Base-by-base conservation (phyloP, 2,329 filamentous ascomycete genomes). In the Penicillium hordei region DNA sequence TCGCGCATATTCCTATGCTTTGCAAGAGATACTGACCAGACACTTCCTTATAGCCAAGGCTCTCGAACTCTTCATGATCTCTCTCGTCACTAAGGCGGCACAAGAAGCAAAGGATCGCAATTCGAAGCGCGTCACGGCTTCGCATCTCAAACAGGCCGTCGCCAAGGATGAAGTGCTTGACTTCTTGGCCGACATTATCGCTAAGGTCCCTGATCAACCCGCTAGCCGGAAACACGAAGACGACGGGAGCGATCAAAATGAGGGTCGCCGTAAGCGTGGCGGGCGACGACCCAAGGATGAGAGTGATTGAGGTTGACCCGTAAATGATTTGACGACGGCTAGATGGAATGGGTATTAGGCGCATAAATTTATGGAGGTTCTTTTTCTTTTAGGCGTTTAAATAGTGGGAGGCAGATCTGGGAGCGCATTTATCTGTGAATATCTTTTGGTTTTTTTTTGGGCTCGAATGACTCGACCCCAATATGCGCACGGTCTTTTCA, bases 1-100 rank as follows among this genome's bases (percentile, higher is more conserved):
- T 55, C 5, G 17, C n/a, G 40, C 1, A 7, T 44, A 25, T 12
- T n/a, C 13, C 38, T 21, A 27, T 19, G 31, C 1, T 5, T 36
- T 38, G 17, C 42, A 45, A 45, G 60, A 64, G 15, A 57, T 61
- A 39, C 61, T 66, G 62, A 74, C 62, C 36, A n/a, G 19, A 19
- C 3, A 19, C 3, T 34, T 36, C 9, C 12, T 25, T 63, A 60
- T 65, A 87, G 91, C 91, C 65, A 97, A 97, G 80, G 94, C 94
- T 17, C 83, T 99, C 7, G 94, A 99, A 78, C 83, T 99, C 9
- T 99, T 99, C 74, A 99, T 99, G 94, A 91, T 97, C 62, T 88
- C 91, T 42, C 83, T 99, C 56, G 93, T 97, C 60, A 88, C 88
- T 29, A 93, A 93, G 72, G 92, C 93, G 57, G 92, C 94, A 48